These are phyloP conservation scores for Tylopilus subfusipes DNA, from an alignment of 768 basidiomycete species.

Conservation along the genomic window DNA sequence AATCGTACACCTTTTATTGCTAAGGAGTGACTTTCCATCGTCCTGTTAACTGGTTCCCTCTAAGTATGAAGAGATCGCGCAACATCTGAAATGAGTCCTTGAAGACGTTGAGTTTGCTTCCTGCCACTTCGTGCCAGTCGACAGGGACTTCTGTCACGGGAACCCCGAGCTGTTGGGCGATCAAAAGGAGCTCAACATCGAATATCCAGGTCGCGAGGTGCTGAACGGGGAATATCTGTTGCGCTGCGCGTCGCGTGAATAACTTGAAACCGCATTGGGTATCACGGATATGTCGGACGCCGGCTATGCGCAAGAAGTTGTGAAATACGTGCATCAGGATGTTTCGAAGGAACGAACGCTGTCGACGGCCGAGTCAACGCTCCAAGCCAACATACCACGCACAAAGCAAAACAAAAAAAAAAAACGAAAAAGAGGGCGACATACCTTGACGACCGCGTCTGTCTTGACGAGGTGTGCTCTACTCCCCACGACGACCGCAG, in stretches of 20 bases:
- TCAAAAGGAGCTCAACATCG: conserved; percentile 87
- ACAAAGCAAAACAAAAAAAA: too few relatives aligned
- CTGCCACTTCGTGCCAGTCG: conserved; percentile 90
- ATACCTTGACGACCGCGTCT: conserved; percentile 89
- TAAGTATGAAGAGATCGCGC: conserved; percentile 76
- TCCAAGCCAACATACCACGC: background rate
- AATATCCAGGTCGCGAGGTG: conserved; percentile 95
- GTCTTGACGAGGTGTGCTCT: conserved; percentile 90
- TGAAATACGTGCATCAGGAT: conserved; percentile 94
- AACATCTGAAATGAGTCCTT: conserved; percentile 88
- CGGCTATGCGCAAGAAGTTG: conserved; percentile 81
- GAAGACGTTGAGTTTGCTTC: conserved; percentile 87
- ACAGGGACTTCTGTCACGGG: conserved; percentile 85
- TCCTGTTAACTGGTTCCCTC: conserved; percentile 77
- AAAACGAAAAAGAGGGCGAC: background rate
- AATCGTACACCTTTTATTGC: conserved; percentile 23
- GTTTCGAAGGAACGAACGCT: conserved; percentile 89
- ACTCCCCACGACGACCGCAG: conserved; percentile 79
- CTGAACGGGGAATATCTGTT: conserved; percentile 78
- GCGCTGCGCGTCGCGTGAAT: conserved; percentile 79
- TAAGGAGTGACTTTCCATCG: conserved; percentile 55
- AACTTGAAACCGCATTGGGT: conserved; percentile 99
- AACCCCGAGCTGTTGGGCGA: conserved; percentile 74
- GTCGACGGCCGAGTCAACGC: background rate
- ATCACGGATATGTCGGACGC: conserved; percentile 87